A percentile compares a stretch with the other conserved stretches of the same genome.
These are phyloP conservation scores for Echinosophora koreensis DNA, from an alignment of 306 rosid genomes.

Conservation along the genomic window DNA sequence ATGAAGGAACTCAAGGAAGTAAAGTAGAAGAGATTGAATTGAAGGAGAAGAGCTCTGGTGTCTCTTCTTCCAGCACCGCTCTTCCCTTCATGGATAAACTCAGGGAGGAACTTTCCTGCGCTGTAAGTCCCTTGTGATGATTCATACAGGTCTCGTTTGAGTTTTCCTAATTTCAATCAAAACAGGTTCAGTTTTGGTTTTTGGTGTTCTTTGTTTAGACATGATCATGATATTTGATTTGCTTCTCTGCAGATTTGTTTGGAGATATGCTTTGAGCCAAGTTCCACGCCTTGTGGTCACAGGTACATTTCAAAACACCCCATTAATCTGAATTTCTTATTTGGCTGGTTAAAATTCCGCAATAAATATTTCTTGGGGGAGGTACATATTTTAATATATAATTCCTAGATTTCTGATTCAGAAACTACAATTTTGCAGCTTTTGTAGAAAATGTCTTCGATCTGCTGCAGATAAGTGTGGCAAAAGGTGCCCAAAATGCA, in stretches of 20 bases:
- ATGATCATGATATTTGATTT: constrained; percentile 23
- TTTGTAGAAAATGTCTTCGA: constrained; percentile 85
- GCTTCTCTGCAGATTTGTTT: constrained; percentile 72
- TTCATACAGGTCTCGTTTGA: neutral
- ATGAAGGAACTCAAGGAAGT: constrained; percentile 44
- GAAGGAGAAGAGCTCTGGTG: constrained; percentile 49
- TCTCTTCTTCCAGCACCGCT: constrained; percentile 49
- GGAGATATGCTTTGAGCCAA: constrained; percentile 97
- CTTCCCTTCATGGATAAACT: constrained; percentile 89
- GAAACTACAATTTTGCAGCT: constrained; percentile 55
- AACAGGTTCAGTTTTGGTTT: neutral
- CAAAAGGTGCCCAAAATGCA: constrained; percentile 93
- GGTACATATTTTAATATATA: neutral
- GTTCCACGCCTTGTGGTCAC: constrained; percentile 97
- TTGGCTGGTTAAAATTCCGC: neutral
- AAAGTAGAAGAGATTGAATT: constrained; percentile 50
- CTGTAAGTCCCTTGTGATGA: constrained; percentile 60
- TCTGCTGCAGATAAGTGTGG: constrained; percentile 96
- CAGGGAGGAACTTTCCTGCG: constrained; percentile 95
- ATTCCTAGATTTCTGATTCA: constrained; percentile 35
- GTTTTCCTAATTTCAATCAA: neutral
- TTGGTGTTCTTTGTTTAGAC: neutral
- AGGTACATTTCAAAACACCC: constrained; percentile 57
- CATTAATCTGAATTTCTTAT: neutral
- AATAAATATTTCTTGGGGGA: too few species aligned